Base-by-base conservation (phyloP, 2,329 filamentous ascomycete genomes). In the Alternaria burnsii region DNA sequence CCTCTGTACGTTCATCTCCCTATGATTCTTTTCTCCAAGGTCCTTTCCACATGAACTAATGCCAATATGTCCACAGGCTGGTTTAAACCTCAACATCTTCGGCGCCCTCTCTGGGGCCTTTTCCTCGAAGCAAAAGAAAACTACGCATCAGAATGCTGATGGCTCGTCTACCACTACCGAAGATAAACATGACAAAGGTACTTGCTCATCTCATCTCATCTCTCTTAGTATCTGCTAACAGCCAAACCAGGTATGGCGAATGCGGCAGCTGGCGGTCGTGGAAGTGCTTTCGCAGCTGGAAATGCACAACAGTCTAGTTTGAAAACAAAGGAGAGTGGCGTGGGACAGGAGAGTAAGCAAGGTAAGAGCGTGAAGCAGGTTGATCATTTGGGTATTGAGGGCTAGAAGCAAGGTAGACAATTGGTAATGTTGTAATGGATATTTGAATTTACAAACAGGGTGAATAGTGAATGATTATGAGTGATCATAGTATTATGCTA, bases 351-450 rank as follows among this genome's bases (percentile, higher is more conserved):
- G 55, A 59, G 41, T 40, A 58, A 56, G 54, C 46, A 54, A 48
- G 24, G n/a, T 30, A 61, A 70, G 50, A 61, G 42, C 51, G 62
- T 55, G 52, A 20, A 69, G 58, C 55, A 30, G 59, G 71, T 77
- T 22, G 75, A 79, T 68, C 76, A 78, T 71, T 65, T 78, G 65
- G 76, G 76, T 5, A 73, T 78, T 69, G 75, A 75, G 63, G 62
- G 53, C 5, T 74, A 38, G n/a, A 7, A 40, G n/a, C 0, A 10
- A 40, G 8, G 8, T 40, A 10, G 36, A 5, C 7, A 11, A 18
- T 18, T 40, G 18, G 22, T 14, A 44, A 20, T 8, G 16, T 10
- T 10, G 10, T 14, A 46, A 46, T 36, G 11, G 16, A 11, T 24
- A 0, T 16, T n/a, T 1, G 1, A 12, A 5, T 0, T 1, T n/a